phyloP scores from a whole-genome alignment of 495 filamentous ascomycete genomes.

The Aspergillus leporis region DNA sequence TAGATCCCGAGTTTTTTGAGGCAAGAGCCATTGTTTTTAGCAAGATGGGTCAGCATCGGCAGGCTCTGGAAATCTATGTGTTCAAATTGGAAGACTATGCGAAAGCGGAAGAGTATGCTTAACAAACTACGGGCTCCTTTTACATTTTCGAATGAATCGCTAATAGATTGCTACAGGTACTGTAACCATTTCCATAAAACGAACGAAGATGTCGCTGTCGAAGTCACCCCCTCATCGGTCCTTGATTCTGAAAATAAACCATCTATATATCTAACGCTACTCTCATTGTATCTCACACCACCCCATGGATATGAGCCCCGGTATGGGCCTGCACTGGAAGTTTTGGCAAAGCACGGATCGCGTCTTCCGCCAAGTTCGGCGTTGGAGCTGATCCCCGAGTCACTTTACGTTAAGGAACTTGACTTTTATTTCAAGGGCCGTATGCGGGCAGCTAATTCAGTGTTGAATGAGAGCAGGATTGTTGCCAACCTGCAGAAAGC shows the following conservation, averaged over 20 bases:
- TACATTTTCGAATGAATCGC: background rate
- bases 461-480: constrained; percentile 76
- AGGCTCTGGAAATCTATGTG: constrained; percentile 93
- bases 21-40: constrained; percentile 88
- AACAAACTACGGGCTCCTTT: background rate
- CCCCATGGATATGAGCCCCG: constrained; percentile 72
- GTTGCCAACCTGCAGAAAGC: constrained; percentile 70
- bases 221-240: constrained; percentile 38
- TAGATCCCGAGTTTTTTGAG: constrained; percentile 86
- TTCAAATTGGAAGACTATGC: constrained; percentile 84
- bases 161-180: constrained; percentile 60
- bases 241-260: constrained; percentile 57
- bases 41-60: constrained; percentile 93
- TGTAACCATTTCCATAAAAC: constrained; percentile 79
- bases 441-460: constrained; percentile 81
- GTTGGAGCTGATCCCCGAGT: constrained; percentile 78
- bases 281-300: constrained; percentile 87
- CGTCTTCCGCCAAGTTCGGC: constrained; percentile 85
- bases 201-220: constrained; percentile 42
- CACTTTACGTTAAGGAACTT: constrained; percentile 73
- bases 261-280: constrained; percentile 86
- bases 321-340: constrained; percentile 76
- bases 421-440: constrained; percentile 90
- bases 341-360: constrained; percentile 88
- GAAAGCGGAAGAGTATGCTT: constrained; percentile 85